Conservation (phyloP, 2,329 filamentous ascomycete genomes). For the Ascosphaera pollenicola region DNA sequence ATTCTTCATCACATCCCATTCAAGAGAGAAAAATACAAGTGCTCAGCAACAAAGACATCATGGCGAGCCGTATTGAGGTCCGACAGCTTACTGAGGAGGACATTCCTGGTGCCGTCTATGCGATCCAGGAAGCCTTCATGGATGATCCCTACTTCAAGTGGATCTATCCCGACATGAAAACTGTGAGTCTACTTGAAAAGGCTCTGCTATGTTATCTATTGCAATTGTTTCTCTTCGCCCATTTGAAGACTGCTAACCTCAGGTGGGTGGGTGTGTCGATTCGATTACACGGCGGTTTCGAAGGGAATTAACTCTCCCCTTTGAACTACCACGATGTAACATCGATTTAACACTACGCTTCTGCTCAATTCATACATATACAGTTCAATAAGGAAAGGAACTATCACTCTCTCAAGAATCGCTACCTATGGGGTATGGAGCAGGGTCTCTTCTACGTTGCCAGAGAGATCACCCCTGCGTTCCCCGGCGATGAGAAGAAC, state of each 20-base stretch:
- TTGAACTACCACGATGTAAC: slow-evolving; percentile 2
- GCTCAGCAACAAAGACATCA: too few species aligned
- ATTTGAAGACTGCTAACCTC: not conserved
- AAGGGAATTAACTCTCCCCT: slow-evolving; percentile 3
- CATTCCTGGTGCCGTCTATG: slow-evolving; percentile 40
- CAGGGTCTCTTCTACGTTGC: slow-evolving; percentile 49
- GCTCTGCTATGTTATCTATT: too few species aligned
- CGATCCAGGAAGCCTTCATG: slow-evolving; percentile 43
- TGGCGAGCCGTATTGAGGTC: slow-evolving; percentile 24
- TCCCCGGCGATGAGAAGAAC: not conserved
- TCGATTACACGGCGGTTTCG: too few species aligned
- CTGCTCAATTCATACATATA: slow-evolving; percentile 1
- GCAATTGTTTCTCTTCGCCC: not conserved
- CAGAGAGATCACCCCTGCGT: slow-evolving; percentile 30
- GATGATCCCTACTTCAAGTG: slow-evolving; percentile 45
- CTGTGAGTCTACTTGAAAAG: too few species aligned
- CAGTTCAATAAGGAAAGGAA: slow-evolving; percentile 40
- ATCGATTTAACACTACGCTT: not conserved
- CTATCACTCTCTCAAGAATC: slow-evolving; percentile 37
- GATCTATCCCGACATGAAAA: slow-evolving; percentile 21
- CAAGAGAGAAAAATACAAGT: too few species aligned
- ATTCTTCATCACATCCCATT: too few species aligned
- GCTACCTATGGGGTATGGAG: slow-evolving; percentile 48
- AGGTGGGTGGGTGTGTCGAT: too few species aligned
- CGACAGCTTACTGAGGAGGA: slow-evolving; percentile 33